Base-by-base conservation (phyloP, 176 grass and related monocot genomes). In the Carex kokanica region DNA sequence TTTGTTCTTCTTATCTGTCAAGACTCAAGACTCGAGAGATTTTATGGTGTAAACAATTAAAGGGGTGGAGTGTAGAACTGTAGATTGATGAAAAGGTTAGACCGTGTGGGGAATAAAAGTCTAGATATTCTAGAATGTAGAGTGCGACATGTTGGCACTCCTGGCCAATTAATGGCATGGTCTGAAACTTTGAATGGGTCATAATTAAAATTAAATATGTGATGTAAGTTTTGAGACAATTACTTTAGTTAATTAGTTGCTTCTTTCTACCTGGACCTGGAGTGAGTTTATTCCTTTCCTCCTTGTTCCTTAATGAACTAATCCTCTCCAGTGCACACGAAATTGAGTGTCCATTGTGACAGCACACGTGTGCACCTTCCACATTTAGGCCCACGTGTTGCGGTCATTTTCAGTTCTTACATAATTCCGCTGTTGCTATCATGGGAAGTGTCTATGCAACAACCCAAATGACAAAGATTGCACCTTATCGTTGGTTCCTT, bases 31-130 rank as follows among this genome's bases (percentile, higher is more conserved):
- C n/a, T n/a, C n/a, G n/a, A n/a, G 71, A 57, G 17, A 73, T 55
- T 53, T 77, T 77, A 55, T 53, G 51, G 80, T 58, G 61, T 15
- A 14, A 79, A 64, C 27, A 64, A n/a, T n/a, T n/a, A n/a, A 52
- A 80, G 36, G 53, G 80, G 57, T 81, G 25, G 29, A 60, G 74
- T 81, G 84, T 21, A 12, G 64, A 20, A n/a, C n/a, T n/a, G n/a
- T n/a, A n/a, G n/a, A n/a, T 49, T 75, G 32, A 83, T 21, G 60
- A 14, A 70, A 43, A 41, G 16, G 64, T 43, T 20, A 5, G 64
- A 36, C 58, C 21, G 56, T 21, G 36, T 60, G 77, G 74, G 70
- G 78, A 56, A 83, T 64, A 68, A 61, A 66, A 71, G 24, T 64
- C 62, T 82, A n/a, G n/a, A n/a, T n/a, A n/a, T n/a, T n/a, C n/a